Conservation (phyloP, 148 eudicot species). For the Fagopyrum homotropicum region DNA sequence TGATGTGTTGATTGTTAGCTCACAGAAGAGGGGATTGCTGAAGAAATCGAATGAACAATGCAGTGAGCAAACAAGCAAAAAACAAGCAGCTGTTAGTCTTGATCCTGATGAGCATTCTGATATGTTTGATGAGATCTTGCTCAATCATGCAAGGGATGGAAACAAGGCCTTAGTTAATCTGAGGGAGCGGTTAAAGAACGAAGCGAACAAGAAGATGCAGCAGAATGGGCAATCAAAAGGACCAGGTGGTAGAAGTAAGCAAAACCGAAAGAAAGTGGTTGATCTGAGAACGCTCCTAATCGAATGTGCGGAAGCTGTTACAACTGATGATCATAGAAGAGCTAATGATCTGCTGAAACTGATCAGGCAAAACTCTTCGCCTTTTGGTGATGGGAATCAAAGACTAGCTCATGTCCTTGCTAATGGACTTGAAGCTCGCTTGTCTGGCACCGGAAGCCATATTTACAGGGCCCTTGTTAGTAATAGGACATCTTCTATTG, state of each 20-base stretch:
- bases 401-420: slow-evolving; percentile 56
- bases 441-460: slow-evolving; percentile 60
- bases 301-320: slow-evolving; percentile 55
- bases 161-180: slow-evolving; percentile 31
- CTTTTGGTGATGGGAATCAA: slow-evolving; percentile 59
- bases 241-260: slow-evolving; percentile 36
- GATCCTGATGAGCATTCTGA: slow-evolving; percentile 43
- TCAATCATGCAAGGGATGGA: slow-evolving; percentile 35
- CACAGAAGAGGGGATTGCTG: background rate
- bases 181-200: slow-evolving; percentile 27
- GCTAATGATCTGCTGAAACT: slow-evolving; percentile 39
- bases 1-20: background rate
- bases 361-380: slow-evolving; percentile 50
- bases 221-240: slow-evolving; percentile 32
- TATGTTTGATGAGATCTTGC: slow-evolving; percentile 54
- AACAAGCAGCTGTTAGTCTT: slow-evolving; percentile 43
- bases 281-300: slow-evolving; percentile 54
- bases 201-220: slow-evolving; percentile 24
- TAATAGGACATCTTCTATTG: slow-evolving; percentile 38
- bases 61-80: slow-evolving; percentile 17
- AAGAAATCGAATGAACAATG: background rate
- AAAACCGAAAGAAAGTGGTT: slow-evolving; percentile 40
- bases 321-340: slow-evolving; percentile 43
- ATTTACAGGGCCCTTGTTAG: slow-evolving; percentile 39
- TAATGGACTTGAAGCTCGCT: slow-evolving; percentile 60